phyloP scores from a whole-genome alignment of 345 rosid genomes.

The Syzygium aqueum region DNA sequence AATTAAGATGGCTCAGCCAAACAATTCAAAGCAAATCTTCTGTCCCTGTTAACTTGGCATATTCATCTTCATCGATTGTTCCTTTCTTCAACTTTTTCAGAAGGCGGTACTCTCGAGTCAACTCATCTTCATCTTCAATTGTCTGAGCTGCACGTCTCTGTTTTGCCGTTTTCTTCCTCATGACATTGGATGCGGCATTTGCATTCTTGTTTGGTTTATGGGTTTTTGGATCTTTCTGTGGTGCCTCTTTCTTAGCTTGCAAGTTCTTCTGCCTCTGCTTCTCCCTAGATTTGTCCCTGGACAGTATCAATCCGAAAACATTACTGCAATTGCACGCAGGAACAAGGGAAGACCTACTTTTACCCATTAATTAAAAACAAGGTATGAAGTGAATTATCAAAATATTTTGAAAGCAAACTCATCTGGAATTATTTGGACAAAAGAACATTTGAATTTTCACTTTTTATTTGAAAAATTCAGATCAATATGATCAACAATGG shows the following conservation, averaged over 20 bases:
- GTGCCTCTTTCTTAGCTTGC: slow-evolving; percentile 48
- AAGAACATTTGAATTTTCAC: neutral
- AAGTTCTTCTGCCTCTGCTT: slow-evolving; percentile 69
- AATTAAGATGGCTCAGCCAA: neutral
- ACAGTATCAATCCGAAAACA: neutral
- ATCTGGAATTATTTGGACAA: neutral
- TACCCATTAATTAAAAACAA: neutral
- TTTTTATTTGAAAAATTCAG: neutral
- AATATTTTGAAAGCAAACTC: neutral
- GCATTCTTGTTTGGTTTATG: slow-evolving; percentile 32
- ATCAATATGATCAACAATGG: neutral
- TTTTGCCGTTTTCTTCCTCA: slow-evolving; percentile 69
- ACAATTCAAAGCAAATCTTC: slow-evolving; percentile 42
- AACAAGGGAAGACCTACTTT: neutral
- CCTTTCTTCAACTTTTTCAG: slow-evolving; percentile 64
- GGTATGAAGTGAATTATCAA: neutral
- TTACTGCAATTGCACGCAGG: neutral
- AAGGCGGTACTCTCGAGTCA: slow-evolving; percentile 56
- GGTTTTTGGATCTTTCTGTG: slow-evolving; percentile 26
- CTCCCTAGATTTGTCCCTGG: slow-evolving; percentile 82
- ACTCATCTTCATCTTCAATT: slow-evolving; percentile 64
- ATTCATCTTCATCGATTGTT: slow-evolving; percentile 58
- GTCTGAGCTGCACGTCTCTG: slow-evolving; percentile 76
- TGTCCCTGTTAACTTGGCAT: slow-evolving; percentile 55
- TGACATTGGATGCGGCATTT: slow-evolving; percentile 9